These are phyloP conservation scores for Sanghuangporus baumii DNA, from an alignment of 1,284 basidiomycete genomes.

Conservation along the genomic window DNA sequence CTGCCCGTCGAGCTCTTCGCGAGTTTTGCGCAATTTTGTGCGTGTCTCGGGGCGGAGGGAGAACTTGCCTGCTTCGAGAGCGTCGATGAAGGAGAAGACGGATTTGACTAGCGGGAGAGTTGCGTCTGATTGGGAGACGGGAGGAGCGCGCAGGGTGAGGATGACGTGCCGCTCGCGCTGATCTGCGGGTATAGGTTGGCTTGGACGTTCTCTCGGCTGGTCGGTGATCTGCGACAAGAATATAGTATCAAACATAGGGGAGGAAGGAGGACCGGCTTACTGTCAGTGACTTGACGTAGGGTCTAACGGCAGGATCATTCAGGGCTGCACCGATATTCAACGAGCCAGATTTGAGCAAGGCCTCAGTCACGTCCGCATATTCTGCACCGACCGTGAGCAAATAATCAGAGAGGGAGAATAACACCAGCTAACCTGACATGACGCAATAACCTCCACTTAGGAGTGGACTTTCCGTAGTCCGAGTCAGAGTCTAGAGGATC, in stretches of 20 bases:
- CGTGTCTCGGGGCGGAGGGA: constrained; percentile 74
- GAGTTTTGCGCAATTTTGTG: constrained; percentile 63
- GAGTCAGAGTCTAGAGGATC: constrained; percentile 62
- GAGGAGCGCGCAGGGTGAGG: constrained; percentile 56
- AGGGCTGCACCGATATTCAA: constrained; percentile 55
- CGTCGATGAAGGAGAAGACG: constrained; percentile 70
- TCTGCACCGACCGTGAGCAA: constrained; percentile 36
- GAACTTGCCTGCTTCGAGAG: constrained; percentile 44
- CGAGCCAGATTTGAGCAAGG: constrained; percentile 61
- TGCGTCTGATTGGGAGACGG: constrained; percentile 41
- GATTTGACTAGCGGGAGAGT: constrained; percentile 60
- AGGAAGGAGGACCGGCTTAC: constrained; percentile 30
- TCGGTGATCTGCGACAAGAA: constrained; percentile 60
- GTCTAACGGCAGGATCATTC: constrained; percentile 56
- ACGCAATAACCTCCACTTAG: constrained; percentile 59
- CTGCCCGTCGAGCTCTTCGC: constrained; percentile 64
- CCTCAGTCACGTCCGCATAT: constrained; percentile 77
- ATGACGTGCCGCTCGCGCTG: constrained; percentile 67
- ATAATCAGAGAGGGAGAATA: constrained; percentile 12
- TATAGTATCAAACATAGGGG: constrained; percentile 4
- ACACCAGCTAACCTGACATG: constrained; percentile 55
- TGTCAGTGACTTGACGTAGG: constrained; percentile 74
- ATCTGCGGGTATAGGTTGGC: constrained; percentile 38
- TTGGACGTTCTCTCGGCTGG: constrained; percentile 70
- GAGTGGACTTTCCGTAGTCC: constrained; percentile 59